These are phyloP conservation scores for Aspergillus avenaceus DNA, from an alignment of 495 filamentous ascomycete genomes.

Conservation along the genomic window DNA sequence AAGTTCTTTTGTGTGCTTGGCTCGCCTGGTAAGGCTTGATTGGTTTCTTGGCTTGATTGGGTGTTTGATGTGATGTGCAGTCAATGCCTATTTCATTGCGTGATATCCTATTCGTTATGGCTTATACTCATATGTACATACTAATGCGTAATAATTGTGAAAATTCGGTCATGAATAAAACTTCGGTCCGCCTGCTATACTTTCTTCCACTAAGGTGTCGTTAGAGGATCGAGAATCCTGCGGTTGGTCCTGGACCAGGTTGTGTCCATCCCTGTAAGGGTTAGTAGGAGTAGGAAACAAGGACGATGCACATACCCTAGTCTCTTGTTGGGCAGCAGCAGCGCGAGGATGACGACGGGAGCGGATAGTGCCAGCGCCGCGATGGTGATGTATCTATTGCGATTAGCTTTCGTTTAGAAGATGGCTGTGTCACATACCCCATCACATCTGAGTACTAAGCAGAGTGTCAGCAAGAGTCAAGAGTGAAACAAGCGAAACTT, in stretches of 20 bases:
- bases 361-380: slow-evolving; percentile 37
- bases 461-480: slow-evolving; percentile 7
- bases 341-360: slow-evolving; percentile 30
- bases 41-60: not conserved
- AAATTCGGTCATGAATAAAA: not conserved
- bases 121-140: not conserved
- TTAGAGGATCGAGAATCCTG: not conserved
- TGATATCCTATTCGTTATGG: no score
- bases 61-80: no score
- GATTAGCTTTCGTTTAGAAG: not conserved
- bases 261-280: slow-evolving; percentile 23
- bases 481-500: slow-evolving; percentile 4
- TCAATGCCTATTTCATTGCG: no score
- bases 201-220: not conserved
- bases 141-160: not conserved
- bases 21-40: slow-evolving; percentile 27
- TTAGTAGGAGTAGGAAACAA: not conserved
- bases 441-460: slow-evolving; percentile 42
- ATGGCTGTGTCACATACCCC: slow-evolving; percentile 13
- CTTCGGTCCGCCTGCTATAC: not conserved
- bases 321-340: slow-evolving; percentile 40
- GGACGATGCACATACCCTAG: slow-evolving; percentile 28
- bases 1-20: slow-evolving; percentile 35
- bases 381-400: slow-evolving; percentile 36
- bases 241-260: slow-evolving; percentile 22